Base-by-base conservation (phyloP, 1,139 yeast species). In the Saccharomyces hybrid region DNA sequence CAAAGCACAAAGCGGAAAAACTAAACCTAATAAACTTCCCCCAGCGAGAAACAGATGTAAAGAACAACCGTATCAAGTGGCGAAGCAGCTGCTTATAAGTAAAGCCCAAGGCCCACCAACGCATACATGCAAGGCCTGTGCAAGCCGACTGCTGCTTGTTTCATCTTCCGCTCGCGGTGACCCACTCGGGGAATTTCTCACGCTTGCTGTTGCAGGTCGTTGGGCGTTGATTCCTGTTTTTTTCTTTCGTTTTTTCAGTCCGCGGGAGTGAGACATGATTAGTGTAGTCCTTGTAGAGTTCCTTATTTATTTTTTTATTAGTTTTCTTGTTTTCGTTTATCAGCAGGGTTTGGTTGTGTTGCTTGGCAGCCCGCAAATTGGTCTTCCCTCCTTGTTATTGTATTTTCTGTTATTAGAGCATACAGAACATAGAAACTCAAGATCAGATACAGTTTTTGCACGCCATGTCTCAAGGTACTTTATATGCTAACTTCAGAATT, bases 391-490 rank as follows among this genome's bases (percentile, higher is more conserved):
- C 5, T 16, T 38, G 13, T 19, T 38, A 4, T 9, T 9, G 3
- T 6, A 7, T 38, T 9, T 16, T 38, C 25, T 16, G 5, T 14
- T 32, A 16, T 5, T 16, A 48, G 27, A 29, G 19, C 46, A 47
- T 54, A 25, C 32, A 29, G 32, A 13, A 29, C 32, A 29, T 29
- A 11, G 32, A 29, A 11, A 29, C n/a, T 11, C 23, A 54, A 26
- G 11, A 14, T 32, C 11, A 11, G 28, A 14, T n/a, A 13, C n/a
- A 34, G 6, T 14, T 9, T 27, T 27, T 16, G n/a, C 26, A 46
- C 28, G 49, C 29, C 28, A 86, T 85, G 91, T 82, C 90, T 56
- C 78, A 74, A 71, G 88, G 88, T 67, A 82, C 87, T 65, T 75
- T 84, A 69, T 84, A 75, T 74, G 78, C 76, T 57, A 76, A 74